These are phyloP conservation scores for Linaria vulgaris DNA, from an alignment of 257 asterid genomes.

Conservation along the genomic window DNA sequence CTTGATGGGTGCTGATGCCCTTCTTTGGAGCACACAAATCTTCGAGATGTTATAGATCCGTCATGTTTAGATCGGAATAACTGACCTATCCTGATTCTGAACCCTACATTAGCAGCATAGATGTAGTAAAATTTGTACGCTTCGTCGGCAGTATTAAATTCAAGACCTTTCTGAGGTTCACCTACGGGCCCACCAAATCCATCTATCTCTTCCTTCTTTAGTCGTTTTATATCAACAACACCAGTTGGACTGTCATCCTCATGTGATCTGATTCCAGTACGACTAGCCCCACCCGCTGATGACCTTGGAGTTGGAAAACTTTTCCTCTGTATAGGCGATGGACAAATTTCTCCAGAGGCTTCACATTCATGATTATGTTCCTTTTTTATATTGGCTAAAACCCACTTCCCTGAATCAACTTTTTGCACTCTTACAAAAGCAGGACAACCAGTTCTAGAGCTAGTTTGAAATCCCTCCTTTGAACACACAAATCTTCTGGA, in stretches of 20 bases:
- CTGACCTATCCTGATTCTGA: slow-evolving; percentile 86
- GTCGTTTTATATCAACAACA: slow-evolving; percentile 60
- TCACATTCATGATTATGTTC: slow-evolving; percentile 88
- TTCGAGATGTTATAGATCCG: slow-evolving; percentile 90
- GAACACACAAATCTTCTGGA: slow-evolving; percentile 91
- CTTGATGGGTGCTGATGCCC: slow-evolving; percentile 98
- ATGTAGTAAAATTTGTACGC: slow-evolving; percentile 77
- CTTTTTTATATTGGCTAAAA: slow-evolving; percentile 66
- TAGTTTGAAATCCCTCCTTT: slow-evolving; percentile 92
- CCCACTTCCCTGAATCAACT: slow-evolving; percentile 89
- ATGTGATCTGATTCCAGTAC: slow-evolving; percentile 87
- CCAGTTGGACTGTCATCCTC: slow-evolving; percentile 72
- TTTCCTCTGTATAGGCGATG: slow-evolving; percentile 62
- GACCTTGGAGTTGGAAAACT: slow-evolving; percentile 59
- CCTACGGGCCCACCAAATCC: slow-evolving; percentile 48
- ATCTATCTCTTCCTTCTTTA: slow-evolving; percentile 56
- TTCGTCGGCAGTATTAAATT: slow-evolving; percentile 67
- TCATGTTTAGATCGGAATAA: slow-evolving; percentile 87
- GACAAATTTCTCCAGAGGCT: slow-evolving; percentile 57
- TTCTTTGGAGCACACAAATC: slow-evolving; percentile 96
- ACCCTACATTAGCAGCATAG: slow-evolving; percentile 67
- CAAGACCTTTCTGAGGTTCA: slow-evolving; percentile 84
- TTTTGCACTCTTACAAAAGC: slow-evolving; percentile 88
- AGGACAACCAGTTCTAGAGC: slow-evolving; percentile 83
- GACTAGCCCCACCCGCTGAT: slow-evolving; percentile 62